Percentiles rank a stretch among this genome's conserved stretches.
Evolutionary conservation across 352 stramenopile genomes (phyloP).

Genomic region (Phytophthora fragariae): DNA sequence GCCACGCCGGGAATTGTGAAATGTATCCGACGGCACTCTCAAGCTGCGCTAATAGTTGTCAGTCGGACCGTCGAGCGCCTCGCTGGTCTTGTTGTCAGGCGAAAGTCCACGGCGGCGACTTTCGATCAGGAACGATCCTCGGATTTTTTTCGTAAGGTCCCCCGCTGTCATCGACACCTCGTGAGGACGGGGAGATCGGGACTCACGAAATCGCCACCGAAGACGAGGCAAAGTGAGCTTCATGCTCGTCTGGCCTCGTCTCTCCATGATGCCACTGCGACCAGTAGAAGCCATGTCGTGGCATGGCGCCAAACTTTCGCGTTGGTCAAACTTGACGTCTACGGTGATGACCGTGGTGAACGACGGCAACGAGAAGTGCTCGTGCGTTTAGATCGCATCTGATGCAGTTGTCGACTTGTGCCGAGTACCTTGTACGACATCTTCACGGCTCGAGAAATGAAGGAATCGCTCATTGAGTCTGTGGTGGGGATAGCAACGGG

Average conservation of each 20-base stretch:
- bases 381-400: conserved; percentile 18
- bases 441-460: conserved; percentile 18
- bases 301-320: conserved; percentile 31
- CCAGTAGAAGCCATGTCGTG: conserved; percentile 24
- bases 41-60: neutral
- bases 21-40: too few species aligned
- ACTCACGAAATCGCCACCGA: conserved; percentile 6
- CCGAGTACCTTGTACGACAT: neutral
- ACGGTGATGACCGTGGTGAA: conserved; percentile 8
- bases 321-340: conserved; percentile 10
- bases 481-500: conserved; percentile 26
- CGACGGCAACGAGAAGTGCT: neutral
- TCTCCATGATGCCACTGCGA: conserved; percentile 34
- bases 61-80: neutral
- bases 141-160: conserved; percentile 10
- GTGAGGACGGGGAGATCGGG: neutral
- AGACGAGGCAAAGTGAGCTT: neutral
- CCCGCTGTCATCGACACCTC: conserved; percentile 19
- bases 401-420: conserved; percentile 4
- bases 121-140: neutral
- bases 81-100: too few species aligned
- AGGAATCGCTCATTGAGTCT: conserved; percentile 30
- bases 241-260: conserved; percentile 20
- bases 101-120: neutral
- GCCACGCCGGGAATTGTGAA: too few species aligned